Evolutionary conservation across 2,329 filamentous ascomycete species (phyloP), one percentile per base, ranked within the genome.

Genomic region (Chrysoporthe puriensis): DNA sequence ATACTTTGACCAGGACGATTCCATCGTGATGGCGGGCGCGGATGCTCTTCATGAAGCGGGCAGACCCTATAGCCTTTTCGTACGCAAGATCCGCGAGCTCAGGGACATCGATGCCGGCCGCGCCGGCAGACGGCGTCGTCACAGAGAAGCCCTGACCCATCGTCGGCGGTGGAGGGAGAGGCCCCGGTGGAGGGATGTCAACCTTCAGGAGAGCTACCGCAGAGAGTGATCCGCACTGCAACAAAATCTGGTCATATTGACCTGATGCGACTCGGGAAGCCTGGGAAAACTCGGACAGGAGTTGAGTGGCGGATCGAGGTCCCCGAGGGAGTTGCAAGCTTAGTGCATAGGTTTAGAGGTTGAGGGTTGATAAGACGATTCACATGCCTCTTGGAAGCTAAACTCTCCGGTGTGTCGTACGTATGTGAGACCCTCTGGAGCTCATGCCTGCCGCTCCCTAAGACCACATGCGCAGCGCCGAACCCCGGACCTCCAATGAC

Each of bases 91-190:
- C 96, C 56, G 92, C 88, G 54, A 99, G 88, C 82, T 99, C 95
- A 50, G 94, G 91, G 40, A 96, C 89, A 79, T 99, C 95, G 78
- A 99, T 97, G 73, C 94, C 93, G 67, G 94, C 94, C 65, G 93
- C 92, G 77, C 94, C 96, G 71, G 93, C 93, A 65, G 94, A 96
- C 72, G 96, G 91, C 76, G 94, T 94, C 64, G 94, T 93, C 74
- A 97, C 88, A 70, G 95, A 97, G 82, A 97, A 97, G 72, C 93
- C 94, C 85, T 99, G 96, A 72, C 96, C 96, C 96, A 99, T 99
- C 72, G 73, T 80, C 69, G 60, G 58, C 54, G 32, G 62, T n/a
- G 60, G 36, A 62, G 4, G 48, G 32, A 14, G 26, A 26, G 54
- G 21, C 18, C 36, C 13, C 59, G 26, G 46, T 67, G 21, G 42